phyloP scores from a whole-genome alignment of 495 filamentous ascomycete species.

The Aspergillus olivimuriae region DNA sequence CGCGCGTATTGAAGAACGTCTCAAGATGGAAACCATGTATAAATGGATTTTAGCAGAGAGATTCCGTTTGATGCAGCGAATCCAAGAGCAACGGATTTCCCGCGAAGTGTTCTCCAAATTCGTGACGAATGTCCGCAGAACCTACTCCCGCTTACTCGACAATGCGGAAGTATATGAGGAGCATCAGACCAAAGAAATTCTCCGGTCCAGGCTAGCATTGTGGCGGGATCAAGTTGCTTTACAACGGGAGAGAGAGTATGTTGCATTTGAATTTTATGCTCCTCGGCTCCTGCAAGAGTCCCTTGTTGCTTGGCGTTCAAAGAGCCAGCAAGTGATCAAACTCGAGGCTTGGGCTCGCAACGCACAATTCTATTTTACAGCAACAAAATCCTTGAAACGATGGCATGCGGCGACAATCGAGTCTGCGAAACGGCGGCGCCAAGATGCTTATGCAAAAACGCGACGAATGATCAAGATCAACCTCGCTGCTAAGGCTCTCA shows the following conservation, averaged over 20 bases:
- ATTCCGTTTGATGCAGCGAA: constrained; percentile 44
- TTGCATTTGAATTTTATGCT: constrained; percentile 49
- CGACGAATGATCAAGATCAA: constrained; percentile 53
- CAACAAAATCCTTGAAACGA: constrained; percentile 43
- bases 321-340: constrained; percentile 37
- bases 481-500: constrained; percentile 41
- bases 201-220: constrained; percentile 30
- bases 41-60: constrained; percentile 57
- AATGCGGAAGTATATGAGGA: constrained; percentile 32
- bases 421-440: constrained; percentile 47
- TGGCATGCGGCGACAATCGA: constrained; percentile 50
- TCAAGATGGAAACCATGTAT: constrained; percentile 54
- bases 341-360: constrained; percentile 49
- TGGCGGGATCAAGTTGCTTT: constrained; percentile 39
- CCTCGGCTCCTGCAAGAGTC: constrained; percentile 43
- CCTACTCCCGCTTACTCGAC: constrained; percentile 31
- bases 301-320: constrained; percentile 42
- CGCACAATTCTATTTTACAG: constrained; percentile 54
- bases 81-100: constrained; percentile 45
- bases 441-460: constrained; percentile 53
- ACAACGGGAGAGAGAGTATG: constrained; percentile 40
- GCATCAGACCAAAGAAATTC: constrained; percentile 24
- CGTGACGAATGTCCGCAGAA: constrained; percentile 32
- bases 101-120: constrained; percentile 37
- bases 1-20: constrained; percentile 50